Evolutionary conservation across 306 rosid genomes (phyloP), one percentile per base, ranked within the genome.

Genomic region (Lagenaria siceraria): DNA sequence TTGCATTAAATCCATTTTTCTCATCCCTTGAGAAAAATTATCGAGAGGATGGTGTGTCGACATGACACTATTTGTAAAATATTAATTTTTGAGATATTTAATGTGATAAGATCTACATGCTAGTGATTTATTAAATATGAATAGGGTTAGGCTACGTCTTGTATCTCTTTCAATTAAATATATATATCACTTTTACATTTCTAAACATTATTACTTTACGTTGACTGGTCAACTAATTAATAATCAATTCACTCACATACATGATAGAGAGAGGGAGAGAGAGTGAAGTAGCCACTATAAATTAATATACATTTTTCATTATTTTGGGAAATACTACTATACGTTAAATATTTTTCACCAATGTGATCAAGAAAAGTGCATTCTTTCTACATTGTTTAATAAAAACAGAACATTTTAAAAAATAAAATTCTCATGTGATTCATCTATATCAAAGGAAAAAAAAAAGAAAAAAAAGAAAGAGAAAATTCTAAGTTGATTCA

Each of bases 161-260:
- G 36, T 33, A 66, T 38, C 31, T 66, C 17, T 43, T 24, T 69
- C 12, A 13, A 14, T 46, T 70, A 7, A 46, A 46, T 43, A 43
- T 42, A 3, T 49, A 49, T 49, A 49, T 51, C n/a, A 51, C 55
- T 43, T 36, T 66, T 66, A n/a, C 25, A 7, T 65, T 46, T 42
- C 10, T 65, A 65, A 19, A 65, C 53, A 40, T 4, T 42, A 24
- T 70, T 70, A 70, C 22, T 70, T 46, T 70, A 46, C 1, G 36
- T 46, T 70, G 76, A 70, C 76, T 46, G 76, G 76, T 70, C 76
- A 70, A 70, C 22, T 25, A 70, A 70, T 70, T 46, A 70, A 13
- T 70, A 43, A 24, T 70, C 22, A 70, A 70, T 43, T 46, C 38
- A 70, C 35, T 21, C 35, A 42, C 13, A 40, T 43, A 12, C 22